phyloP scores from a whole-genome alignment of 2,329 filamentous ascomycete genomes.

The Cytospora piceicola region DNA sequence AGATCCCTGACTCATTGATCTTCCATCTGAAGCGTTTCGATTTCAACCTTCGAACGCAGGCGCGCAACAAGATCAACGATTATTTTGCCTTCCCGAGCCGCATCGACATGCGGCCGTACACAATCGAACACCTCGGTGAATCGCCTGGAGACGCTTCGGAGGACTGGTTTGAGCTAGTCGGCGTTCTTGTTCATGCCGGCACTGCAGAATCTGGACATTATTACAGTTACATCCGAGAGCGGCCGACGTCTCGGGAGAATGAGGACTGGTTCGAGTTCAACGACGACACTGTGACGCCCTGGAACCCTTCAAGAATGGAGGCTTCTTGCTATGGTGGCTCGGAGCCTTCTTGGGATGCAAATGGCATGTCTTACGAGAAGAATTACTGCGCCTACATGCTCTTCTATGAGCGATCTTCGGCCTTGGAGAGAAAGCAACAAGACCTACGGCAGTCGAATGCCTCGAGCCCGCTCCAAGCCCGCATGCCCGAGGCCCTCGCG shows the following conservation, averaged over 20 bases:
- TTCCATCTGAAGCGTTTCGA: conserved; percentile 92
- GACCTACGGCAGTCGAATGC: conserved; percentile 44
- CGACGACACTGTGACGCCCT: conserved; percentile 78
- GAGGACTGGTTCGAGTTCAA: conserved; percentile 89
- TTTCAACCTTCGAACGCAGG: conserved; percentile 76
- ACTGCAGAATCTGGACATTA: conserved; percentile 96
- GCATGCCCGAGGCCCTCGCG: conserved; percentile 50
- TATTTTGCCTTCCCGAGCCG: conserved; percentile 83
- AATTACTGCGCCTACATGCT: conserved; percentile 94
- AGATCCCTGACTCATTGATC: conserved; percentile 90
- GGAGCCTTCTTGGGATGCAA: conserved; percentile 53
- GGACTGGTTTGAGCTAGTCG: conserved; percentile 92
- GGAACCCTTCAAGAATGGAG: conserved; percentile 75
- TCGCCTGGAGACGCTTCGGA: conserved; percentile 57
- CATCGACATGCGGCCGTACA: conserved; percentile 89
- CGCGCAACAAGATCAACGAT: conserved; percentile 93
- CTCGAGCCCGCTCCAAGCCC: conserved; percentile 49
- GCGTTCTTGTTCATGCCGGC: conserved; percentile 89
- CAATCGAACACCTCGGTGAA: conserved; percentile 78
- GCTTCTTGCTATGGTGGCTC: conserved; percentile 78
- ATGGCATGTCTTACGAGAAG: conserved; percentile 63
- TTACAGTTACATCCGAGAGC: conserved; percentile 90
- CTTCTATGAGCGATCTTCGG: conserved; percentile 85
- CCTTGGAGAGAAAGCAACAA: conserved; percentile 59
- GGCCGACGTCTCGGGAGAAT: conserved; percentile 57